Evolutionary conservation across 306 rosid species (phyloP).

Genomic region (Senna siamea): DNA sequence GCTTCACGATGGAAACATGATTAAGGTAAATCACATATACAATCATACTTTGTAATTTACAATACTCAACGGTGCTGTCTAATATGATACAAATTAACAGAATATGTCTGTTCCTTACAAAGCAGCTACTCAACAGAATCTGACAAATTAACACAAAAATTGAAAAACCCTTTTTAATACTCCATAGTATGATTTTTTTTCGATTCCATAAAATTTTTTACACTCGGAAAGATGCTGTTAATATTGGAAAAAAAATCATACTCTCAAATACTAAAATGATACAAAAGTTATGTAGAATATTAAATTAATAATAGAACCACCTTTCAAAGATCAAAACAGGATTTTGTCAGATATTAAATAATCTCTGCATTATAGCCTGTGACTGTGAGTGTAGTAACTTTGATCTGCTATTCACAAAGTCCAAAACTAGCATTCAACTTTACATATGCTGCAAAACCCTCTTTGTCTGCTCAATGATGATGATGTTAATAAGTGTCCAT

Average conservation of each 20-base stretch:
- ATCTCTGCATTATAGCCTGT: slow-evolving; percentile 33
- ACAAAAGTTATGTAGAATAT: no score
- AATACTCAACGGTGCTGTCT: slow-evolving; percentile 2
- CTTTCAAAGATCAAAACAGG: neutral
- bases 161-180: no score
- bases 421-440: slow-evolving; percentile 31
- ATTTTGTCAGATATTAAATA: slow-evolving; percentile 26
- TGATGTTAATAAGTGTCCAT: neutral
- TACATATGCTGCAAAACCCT: slow-evolving; percentile 38
- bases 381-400: no score
- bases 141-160: neutral
- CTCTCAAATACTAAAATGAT: no score
- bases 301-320: neutral
- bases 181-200: no score
- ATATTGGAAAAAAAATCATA: no score
- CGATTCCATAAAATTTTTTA: neutral
- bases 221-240: no score
- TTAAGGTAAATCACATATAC: neutral
- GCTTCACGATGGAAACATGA: neutral
- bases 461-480: no score
- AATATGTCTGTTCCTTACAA: neutral
- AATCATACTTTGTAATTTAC: slow-evolving; percentile 38
- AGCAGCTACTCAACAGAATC: neutral
- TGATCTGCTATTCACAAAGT: no score
- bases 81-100: slow-evolving; percentile 10